Evolutionary conservation across 345 rosid species (phyloP).

Genomic region (Cardamine occulta): DNA sequence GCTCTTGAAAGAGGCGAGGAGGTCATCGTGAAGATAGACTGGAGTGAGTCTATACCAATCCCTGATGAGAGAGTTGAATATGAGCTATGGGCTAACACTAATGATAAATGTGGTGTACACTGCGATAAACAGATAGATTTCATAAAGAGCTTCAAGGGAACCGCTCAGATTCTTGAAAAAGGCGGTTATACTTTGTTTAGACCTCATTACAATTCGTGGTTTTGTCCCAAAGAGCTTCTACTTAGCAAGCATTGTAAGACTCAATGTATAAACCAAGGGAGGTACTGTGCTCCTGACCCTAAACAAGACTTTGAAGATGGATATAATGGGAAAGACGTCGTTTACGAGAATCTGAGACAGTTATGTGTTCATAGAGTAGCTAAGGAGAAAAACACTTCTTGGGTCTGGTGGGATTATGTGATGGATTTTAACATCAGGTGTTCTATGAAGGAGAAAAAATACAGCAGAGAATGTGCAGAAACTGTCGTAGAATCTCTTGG

Average conservation of each 20-base stretch:
- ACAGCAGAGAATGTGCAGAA: constrained; percentile 82
- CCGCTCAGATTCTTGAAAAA: constrained; percentile 86
- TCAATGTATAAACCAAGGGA: constrained; percentile 91
- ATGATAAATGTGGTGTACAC: constrained; percentile 83
- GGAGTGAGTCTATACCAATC: constrained; percentile 93
- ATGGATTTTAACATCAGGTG: constrained; percentile 93
- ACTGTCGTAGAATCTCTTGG: constrained; percentile 74
- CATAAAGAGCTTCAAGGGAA: constrained; percentile 76
- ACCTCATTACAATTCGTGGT: constrained; percentile 93
- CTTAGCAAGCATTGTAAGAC: constrained; percentile 75
- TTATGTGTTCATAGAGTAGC: constrained; percentile 88
- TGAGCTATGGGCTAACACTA: constrained; percentile 92
- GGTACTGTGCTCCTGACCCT: constrained; percentile 94
- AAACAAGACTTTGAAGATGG: constrained; percentile 66
- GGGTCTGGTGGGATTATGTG: constrained; percentile 99
- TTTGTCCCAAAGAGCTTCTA: constrained; percentile 68
- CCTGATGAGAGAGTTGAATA: constrained; percentile 95
- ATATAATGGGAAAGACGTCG: constrained; percentile 52
- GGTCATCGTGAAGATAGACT: constrained; percentile 67
- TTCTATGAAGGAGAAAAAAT: constrained; percentile 86
- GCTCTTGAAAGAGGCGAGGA: constrained; percentile 63
- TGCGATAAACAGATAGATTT: constrained; percentile 86
- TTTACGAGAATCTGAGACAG: constrained; percentile 87
- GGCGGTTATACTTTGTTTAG: constrained; percentile 76
- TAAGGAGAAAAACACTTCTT: constrained; percentile 63